Base-by-base conservation (phyloP, 2,329 filamentous ascomycete genomes). In the Calonectria henricotiae region DNA sequence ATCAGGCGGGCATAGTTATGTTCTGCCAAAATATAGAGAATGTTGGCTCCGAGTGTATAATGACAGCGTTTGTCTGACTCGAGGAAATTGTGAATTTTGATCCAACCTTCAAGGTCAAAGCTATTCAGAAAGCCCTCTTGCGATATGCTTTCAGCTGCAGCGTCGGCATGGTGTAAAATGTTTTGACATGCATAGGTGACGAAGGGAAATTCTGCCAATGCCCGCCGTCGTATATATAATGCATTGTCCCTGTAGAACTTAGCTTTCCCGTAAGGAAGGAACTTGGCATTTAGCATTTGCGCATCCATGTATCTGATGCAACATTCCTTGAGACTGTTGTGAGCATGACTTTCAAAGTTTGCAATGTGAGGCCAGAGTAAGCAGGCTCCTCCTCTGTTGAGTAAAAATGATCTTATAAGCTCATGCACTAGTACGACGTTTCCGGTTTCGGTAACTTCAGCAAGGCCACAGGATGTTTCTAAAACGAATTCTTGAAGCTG, bases 341-440 rank as follows among this genome's bases (percentile, higher is more conserved):
- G 74, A 1, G 55, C 55, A n/a, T 30, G 13, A 2, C 64, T 65
- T 15, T 23, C 0, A 0, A 66, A 27, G 15, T 51, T 9, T 0
- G 9, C 43, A 0, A 39, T 20, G 0, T 66, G 55, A 0, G 63
- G 61, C 69, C 71, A 67, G 1, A 79, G 15, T 1, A 60, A 23
- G 0, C 23, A 37, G 0, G 83, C 66, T 0, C 84, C 82, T 0
- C 74, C 60, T 1, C 82, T 79, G 11, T 80, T 80, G 1, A 85
- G 49, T 0, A 88, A 75, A 30, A 86, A 88, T 6, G 88, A 86
- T 4, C 82, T 75, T 0, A 88, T 85, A 0, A 86, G 86, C 71
- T 88, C 85, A 46, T 89, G 87, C 11, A 88, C 88, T 81, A 0
- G 73, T 81, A 2, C 60, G 69, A 0, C 23, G 23, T 11, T 76